Base-by-base conservation (phyloP, 148 eudicot species). In the Silene uniflora region DNA sequence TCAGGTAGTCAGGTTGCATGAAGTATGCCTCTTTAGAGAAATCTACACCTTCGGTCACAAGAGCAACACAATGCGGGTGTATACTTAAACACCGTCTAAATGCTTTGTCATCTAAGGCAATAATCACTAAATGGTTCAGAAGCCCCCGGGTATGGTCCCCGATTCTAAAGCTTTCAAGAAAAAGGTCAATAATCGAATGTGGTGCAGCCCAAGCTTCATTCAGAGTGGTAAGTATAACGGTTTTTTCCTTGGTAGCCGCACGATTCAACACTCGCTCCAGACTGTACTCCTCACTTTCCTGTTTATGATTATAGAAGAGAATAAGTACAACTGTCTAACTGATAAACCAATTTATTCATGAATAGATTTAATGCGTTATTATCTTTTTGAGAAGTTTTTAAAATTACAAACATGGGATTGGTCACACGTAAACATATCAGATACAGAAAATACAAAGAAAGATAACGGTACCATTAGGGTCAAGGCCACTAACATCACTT, bases 191-290 rank as follows among this genome's bases (percentile, higher is more conserved):
- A 29, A 88, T 81, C 11, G 88, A 86, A 76, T 79, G 52, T 52
- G 89, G 85, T 21, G 76, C 79, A 56, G 89, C 84, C 89, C 88
- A 88, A 47, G 88, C 91, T 72, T 88, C 86, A 73, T 88, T 88
- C 69, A 83, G 29, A 49, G 89, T 85, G 23, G 89, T 86, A 66
- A 88, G 54, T 29, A 86, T 83, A 21, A 88, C 89, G 17, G 89
- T 85, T 54, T 75, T 81, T 6, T 88, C 91, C 66, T 81, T 58
- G 67, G 85, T 88, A 52, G 89, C 86, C 21, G 89, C 88, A 67
- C 75, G 73, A 74, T 81, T 86, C 83, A 88, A 81, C 42, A 88
- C 88, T 67, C 77, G 80, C 55, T 77, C 86, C 61, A 88, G 86
- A 35, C 75, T 86, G 75, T 75, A 79, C 61, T 88, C 84, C 47